Evolutionary conservation across 192 early-diverging fungal genomes (phyloP).

Genomic region (Podochytrium sp.): DNA sequence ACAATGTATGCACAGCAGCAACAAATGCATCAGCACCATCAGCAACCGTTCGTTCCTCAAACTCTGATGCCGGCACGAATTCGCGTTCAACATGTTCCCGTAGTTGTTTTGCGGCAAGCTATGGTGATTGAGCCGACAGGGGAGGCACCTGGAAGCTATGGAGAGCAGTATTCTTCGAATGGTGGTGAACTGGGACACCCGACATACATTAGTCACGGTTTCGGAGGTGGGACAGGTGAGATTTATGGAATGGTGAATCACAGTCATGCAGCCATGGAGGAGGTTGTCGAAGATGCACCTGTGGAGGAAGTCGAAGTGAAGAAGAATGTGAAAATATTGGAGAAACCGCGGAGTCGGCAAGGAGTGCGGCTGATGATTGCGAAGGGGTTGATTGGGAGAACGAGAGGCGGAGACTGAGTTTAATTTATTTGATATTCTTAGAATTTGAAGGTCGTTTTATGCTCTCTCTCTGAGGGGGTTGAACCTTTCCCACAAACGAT

Average conservation of each 20-base stretch:
- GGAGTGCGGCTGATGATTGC: slow-evolving; percentile 20
- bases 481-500: no score
- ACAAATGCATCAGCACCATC: background rate
- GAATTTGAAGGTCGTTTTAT: no score
- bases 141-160: slow-evolving; percentile 13
- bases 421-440: background rate
- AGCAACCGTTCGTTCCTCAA: slow-evolving; percentile 13
- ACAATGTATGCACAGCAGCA: background rate
- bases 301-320: no score
- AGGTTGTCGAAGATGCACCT: background rate
- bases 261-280: background rate
- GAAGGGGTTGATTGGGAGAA: slow-evolving; percentile 18
- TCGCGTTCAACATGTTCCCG: slow-evolving; percentile 22
- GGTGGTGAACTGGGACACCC: background rate
- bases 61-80: slow-evolving; percentile 29
- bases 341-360: background rate
- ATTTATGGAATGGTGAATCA: background rate
- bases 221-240: background rate
- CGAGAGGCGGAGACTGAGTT: background rate
- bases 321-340: background rate
- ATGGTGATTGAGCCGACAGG: slow-evolving; percentile 33
- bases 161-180: background rate
- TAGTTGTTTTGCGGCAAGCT: slow-evolving; percentile 22
- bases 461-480: no score
- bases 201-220: background rate